Evolutionary conservation across 2,329 filamentous ascomycete species (phyloP).

Genomic region (Dactylellina haptotyla): DNA sequence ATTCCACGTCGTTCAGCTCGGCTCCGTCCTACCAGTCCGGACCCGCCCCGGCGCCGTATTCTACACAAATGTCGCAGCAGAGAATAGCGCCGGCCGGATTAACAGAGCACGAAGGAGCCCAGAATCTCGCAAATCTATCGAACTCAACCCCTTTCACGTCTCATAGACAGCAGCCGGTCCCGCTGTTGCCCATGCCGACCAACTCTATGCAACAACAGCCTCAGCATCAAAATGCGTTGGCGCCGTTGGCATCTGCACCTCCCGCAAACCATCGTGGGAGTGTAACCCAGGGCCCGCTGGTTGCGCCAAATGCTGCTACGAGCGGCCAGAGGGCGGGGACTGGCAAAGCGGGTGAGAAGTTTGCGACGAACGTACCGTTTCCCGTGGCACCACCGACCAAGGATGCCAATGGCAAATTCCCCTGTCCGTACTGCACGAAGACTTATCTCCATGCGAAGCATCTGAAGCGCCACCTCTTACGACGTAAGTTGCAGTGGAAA

Average conservation of each 20-base stretch:
- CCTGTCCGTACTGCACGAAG: conserved; percentile 97
- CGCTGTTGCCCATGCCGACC: conserved; percentile 50
- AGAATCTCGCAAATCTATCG: conserved; percentile 46
- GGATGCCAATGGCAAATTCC: conserved; percentile 97
- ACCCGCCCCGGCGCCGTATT: conserved; percentile 49
- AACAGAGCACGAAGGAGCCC: conserved; percentile 44
- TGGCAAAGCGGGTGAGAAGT: conserved; percentile 43
- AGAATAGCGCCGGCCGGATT: conserved; percentile 47
- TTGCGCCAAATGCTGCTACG: conserved; percentile 33
- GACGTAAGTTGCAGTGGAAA: conserved; percentile 70
- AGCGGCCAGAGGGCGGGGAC: conserved; percentile 30
- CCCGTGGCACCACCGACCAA: conserved; percentile 74
- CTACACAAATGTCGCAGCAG: conserved; percentile 47
- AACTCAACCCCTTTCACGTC: conserved; percentile 50
- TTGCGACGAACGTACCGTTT: conserved; percentile 50
- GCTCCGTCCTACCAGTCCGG: conserved; percentile 40
- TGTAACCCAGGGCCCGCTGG: conserved; percentile 40
- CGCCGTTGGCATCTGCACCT: conserved; percentile 41
- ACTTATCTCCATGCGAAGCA: conserved; percentile 98
- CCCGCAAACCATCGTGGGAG: conserved; percentile 43
- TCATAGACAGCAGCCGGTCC: conserved; percentile 51
- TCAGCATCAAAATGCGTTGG: conserved; percentile 53
- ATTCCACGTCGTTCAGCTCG: conserved; percentile 51
- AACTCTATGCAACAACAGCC: conserved; percentile 51
- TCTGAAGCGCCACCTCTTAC: conserved; percentile 90